These are phyloP conservation scores for Cercospora sp. DNA, from an alignment of 2,329 filamentous ascomycete genomes.

Conservation along the genomic window DNA sequence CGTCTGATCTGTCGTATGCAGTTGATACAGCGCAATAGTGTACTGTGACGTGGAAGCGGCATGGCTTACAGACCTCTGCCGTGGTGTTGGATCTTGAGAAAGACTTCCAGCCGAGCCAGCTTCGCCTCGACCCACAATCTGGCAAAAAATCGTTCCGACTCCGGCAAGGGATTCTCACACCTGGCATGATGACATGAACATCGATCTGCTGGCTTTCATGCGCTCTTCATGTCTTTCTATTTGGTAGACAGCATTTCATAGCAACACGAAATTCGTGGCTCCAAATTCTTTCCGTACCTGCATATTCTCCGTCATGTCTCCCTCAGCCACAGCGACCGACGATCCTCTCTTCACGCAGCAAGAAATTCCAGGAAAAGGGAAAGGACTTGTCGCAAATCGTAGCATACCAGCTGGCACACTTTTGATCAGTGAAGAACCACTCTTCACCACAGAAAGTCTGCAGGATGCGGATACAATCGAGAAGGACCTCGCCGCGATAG, in stretches of 20 bases:
- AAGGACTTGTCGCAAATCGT: slow-evolving; percentile 44
- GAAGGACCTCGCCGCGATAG: slow-evolving; percentile 27
- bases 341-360: slow-evolving; percentile 20
- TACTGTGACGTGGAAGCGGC: no score
- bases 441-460: slow-evolving; percentile 39
- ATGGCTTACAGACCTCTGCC: no score
- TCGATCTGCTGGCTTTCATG: neutral
- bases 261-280: neutral
- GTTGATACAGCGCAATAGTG: no score
- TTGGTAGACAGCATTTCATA: neutral
- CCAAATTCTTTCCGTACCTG: neutral
- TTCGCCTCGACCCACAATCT: neutral
- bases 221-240: neutral
- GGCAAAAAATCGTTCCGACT: neutral
- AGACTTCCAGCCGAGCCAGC: no score
- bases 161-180: neutral
- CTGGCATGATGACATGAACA: neutral
- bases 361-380: slow-evolving; percentile 41
- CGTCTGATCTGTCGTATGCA: no score
- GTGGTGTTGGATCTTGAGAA: no score
- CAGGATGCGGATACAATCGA: slow-evolving; percentile 26
- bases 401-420: slow-evolving; percentile 44
- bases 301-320: slow-evolving; percentile 4
- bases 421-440: slow-evolving; percentile 44
- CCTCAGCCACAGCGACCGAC: neutral